phyloP scores from a whole-genome alignment of 2,329 filamentous ascomycete genomes.

The Stemphylium vesicarium region DNA sequence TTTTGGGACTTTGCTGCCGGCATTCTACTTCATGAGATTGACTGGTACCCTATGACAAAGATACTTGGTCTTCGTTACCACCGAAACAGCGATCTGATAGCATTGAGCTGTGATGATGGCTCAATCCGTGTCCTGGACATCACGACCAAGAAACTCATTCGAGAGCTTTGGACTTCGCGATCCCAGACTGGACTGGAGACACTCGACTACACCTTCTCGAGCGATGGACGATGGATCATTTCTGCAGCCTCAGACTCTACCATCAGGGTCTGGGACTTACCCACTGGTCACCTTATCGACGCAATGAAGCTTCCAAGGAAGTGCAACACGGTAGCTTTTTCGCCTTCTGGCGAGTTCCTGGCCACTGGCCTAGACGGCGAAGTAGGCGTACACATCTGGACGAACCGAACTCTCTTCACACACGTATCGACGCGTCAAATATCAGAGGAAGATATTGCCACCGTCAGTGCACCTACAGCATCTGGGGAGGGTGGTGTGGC shows the following conservation, averaged over 20 bases:
- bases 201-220: slow-evolving; percentile 72
- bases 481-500: slow-evolving; percentile 83
- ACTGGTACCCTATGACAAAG: slow-evolving; percentile 79
- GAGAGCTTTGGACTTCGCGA: slow-evolving; percentile 80
- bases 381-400: slow-evolving; percentile 94
- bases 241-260: slow-evolving; percentile 82
- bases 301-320: slow-evolving; percentile 79
- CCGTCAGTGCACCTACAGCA: slow-evolving; percentile 71
- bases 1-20: slow-evolving; percentile 97
- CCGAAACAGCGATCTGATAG: slow-evolving; percentile 80
- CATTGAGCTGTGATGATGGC: slow-evolving; percentile 86
- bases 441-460: slow-evolving; percentile 73
- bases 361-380: slow-evolving; percentile 83
- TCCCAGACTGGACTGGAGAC: slow-evolving; percentile 49
- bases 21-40: slow-evolving; percentile 76
- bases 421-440: slow-evolving; percentile 87
- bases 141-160: slow-evolving; percentile 86
- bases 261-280: slow-evolving; percentile 90
- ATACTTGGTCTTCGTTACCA: slow-evolving; percentile 83
- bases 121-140: slow-evolving; percentile 89
- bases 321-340: slow-evolving; percentile 87
- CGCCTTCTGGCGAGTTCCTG: slow-evolving; percentile 89
- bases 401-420: slow-evolving; percentile 88
- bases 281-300: slow-evolving; percentile 94
- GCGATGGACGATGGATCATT: slow-evolving; percentile 91